phyloP scores from a whole-genome alignment of 2,329 filamentous ascomycete species.

The Basipetospora chlamydospora region DNA sequence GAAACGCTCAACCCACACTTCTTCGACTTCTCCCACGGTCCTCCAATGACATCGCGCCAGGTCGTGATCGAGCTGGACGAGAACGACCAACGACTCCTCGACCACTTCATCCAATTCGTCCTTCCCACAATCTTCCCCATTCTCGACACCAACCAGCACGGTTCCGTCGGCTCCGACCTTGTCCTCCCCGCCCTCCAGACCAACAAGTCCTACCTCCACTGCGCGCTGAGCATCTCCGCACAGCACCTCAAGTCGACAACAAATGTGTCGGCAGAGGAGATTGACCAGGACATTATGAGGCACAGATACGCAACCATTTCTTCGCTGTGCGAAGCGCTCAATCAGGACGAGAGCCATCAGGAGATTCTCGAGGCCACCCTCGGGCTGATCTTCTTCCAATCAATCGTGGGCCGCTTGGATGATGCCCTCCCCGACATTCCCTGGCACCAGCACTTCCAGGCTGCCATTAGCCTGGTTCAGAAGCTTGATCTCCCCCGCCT shows the following conservation, averaged over 20 bases:
- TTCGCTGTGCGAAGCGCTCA: conserved; percentile 69
- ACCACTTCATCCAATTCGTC: conserved; percentile 83
- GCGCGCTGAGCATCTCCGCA: conserved; percentile 83
- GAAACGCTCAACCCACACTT: conserved; percentile 35
- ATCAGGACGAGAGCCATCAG: conserved; percentile 65
- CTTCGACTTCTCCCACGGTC: conserved; percentile 58
- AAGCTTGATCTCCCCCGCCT: conserved; percentile 66
- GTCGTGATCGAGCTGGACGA: conserved; percentile 74
- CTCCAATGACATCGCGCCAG: conserved; percentile 47
- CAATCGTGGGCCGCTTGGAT: conserved; percentile 73
- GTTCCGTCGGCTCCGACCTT: conserved; percentile 64
- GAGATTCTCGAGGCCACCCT: conserved; percentile 86
- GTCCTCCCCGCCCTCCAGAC: conserved; percentile 77
- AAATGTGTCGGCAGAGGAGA: conserved; percentile 44
- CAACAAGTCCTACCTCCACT: conserved; percentile 90
- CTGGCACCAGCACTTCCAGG: conserved; percentile 96
- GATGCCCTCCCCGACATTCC: conserved; percentile 81
- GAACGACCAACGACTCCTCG: conserved; percentile 69
- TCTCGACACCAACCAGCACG: conserved; percentile 77
- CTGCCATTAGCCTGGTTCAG: conserved; percentile 69
- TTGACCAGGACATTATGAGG: conserved; percentile 82
- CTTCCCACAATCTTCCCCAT: conserved; percentile 84
- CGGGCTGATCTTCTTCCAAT: conserved; percentile 93
- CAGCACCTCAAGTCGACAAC: conserved; percentile 78
- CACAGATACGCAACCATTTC: conserved; percentile 82